These are phyloP conservation scores for Glycine soja DNA, from an alignment of 306 rosid genomes.

Conservation along the genomic window DNA sequence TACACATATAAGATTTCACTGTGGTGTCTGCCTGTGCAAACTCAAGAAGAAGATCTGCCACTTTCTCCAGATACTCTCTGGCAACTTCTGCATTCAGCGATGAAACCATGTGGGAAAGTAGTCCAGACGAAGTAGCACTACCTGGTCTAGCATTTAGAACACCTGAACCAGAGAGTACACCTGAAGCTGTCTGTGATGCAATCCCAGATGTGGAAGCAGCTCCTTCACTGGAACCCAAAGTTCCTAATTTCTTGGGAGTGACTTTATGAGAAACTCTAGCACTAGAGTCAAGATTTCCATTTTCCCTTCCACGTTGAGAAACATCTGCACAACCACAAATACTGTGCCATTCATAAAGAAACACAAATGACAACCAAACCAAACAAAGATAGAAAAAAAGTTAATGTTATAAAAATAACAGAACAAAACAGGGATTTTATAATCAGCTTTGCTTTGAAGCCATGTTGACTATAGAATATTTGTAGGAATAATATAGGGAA, in stretches of 20 bases:
- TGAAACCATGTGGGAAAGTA: slow-evolving; percentile 95
- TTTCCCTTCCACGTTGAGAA: slow-evolving; percentile 95
- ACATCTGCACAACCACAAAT: slow-evolving; percentile 72
- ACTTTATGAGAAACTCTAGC: slow-evolving; percentile 77
- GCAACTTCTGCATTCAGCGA: slow-evolving; percentile 95
- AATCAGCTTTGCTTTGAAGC: not conserved
- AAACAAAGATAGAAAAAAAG: slow-evolving; percentile 28
- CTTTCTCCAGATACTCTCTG: slow-evolving; percentile 93
- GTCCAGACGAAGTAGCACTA: slow-evolving; percentile 97
- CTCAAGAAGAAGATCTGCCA: slow-evolving; percentile 98
- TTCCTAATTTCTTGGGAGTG: slow-evolving; percentile 73
- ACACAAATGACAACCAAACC: slow-evolving; percentile 33
- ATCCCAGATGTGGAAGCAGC: slow-evolving; percentile 89
- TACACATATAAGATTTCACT: slow-evolving; percentile 92
- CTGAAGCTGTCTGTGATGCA: slow-evolving; percentile 96
- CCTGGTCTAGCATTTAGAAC: slow-evolving; percentile 98
- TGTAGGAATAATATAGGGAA: not conserved
- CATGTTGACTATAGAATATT: not conserved
- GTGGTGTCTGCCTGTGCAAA: slow-evolving; percentile 97
- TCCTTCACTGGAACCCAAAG: slow-evolving; percentile 70
- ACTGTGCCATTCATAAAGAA: slow-evolving; percentile 41
- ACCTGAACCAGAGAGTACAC: slow-evolving; percentile 99
- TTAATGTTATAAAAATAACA: not conserved
- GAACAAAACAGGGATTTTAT: not conserved
- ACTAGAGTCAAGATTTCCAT: slow-evolving; percentile 77